Base-by-base conservation (phyloP, 2,329 filamentous ascomycete species). In the Corynespora cassiicola region DNA sequence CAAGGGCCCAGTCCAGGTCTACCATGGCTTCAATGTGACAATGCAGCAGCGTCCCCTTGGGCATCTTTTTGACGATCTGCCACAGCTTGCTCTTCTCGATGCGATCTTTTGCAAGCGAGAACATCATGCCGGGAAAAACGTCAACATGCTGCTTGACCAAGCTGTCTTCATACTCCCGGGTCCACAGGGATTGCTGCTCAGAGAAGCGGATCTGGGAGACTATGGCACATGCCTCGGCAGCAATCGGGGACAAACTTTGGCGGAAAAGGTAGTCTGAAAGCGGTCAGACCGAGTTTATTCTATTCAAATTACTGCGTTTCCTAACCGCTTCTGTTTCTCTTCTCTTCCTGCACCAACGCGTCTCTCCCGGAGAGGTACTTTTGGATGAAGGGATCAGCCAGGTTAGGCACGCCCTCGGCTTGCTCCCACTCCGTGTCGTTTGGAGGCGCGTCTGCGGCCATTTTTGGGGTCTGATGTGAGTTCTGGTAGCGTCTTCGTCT, bases 1-100 rank as follows among this genome's bases (percentile, higher is more conserved):
- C 79, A 24, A 95, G 78, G 6, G 96, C 72, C 73, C 84, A 95
- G 61, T 90, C 86, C 50, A 90, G 83, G 65, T 96, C 87, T 32
- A 95, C 87, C 84, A 95, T 95, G 55, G 91, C 90, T 66, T 95
- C 88, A 62, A 95, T 75, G 68, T 97, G 91, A 27, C 89, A 89
- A 72, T 97, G 91, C 44, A 95, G 72, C 19, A 95, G 75, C 7
- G 85, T 79, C 9, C 92, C 94, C 67, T 97, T 97, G 18, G 92
- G 92, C 87, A 97, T 90, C 49, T 75, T 80, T 42, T 85, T 81
- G 11, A 96, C 80, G 54, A 96, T 94, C 50, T 83, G 79, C 90
- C 90, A 97, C 16, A 96, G 76, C 59, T 84, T 84, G 10, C 89
- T 95, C 53, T 77, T 77, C 69, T 95, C 89, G 82, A 96, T 95